phyloP scores from a whole-genome alignment of 1,284 basidiomycete genomes.

The Moesziomyces parantarcticus region DNA sequence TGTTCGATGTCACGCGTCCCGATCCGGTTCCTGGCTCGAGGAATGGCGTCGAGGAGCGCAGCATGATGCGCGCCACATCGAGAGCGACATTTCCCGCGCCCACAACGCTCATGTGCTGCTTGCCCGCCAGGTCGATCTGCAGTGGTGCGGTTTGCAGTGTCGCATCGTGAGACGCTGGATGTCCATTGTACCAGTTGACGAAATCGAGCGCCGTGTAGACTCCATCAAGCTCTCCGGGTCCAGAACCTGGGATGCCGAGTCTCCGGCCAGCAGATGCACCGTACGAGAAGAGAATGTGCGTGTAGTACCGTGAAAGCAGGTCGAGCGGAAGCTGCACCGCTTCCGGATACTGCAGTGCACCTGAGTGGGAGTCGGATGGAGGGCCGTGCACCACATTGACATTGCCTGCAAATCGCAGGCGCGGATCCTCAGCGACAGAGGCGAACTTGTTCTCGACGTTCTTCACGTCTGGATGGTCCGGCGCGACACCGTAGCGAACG shows the following conservation, averaged over 20 bases:
- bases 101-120: constrained; percentile 80
- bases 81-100: constrained; percentile 97
- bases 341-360: constrained; percentile 70
- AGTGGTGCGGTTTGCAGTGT: constrained; percentile 5
- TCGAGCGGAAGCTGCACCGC: constrained; percentile 74
- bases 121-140: constrained; percentile 72
- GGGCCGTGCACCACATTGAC: constrained; percentile 75
- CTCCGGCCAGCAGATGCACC: constrained; percentile 76
- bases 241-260: constrained; percentile 69
- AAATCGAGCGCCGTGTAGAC: constrained; percentile 84
- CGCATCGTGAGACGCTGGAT: constrained; percentile 73
- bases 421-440: constrained; percentile 65
- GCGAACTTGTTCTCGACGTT: constrained; percentile 98
- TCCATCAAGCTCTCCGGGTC: constrained; percentile 71
- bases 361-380: constrained; percentile 16
- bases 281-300: constrained; percentile 82
- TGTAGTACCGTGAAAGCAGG: constrained; percentile 77
- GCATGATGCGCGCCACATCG: constrained; percentile 89
- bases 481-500: constrained; percentile 95
- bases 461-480: constrained; percentile 99
- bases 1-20: constrained; percentile 15
- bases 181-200: constrained; percentile 97
- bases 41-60: constrained; percentile 69
- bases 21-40: constrained; percentile 17
- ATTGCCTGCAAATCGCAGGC: constrained; percentile 81